phyloP scores from a whole-genome alignment of 192 early-diverging fungal species.

The Entrophospora sp. region DNA sequence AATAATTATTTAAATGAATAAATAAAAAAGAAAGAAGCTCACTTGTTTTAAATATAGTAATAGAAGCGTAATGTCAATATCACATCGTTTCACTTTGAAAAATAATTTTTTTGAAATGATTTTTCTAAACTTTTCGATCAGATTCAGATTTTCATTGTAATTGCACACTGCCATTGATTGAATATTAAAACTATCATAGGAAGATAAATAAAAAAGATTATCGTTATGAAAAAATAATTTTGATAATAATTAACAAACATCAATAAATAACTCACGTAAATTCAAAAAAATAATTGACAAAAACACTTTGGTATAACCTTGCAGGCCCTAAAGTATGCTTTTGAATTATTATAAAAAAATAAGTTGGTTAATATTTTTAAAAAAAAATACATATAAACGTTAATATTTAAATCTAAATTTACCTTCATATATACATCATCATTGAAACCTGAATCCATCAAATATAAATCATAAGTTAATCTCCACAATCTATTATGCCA shows the following conservation, averaged over 20 bases:
- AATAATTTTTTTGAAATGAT: neutral
- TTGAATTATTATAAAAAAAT: neutral
- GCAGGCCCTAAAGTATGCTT: conserved; percentile 5
- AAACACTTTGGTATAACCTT: conserved; percentile 15
- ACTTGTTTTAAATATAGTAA: conserved; percentile 4
- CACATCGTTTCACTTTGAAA: neutral
- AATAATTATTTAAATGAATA: neutral
- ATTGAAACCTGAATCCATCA: conserved; percentile 37
- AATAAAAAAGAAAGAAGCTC: too few relatives aligned
- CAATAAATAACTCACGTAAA: conserved; percentile 3
- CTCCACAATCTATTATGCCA: conserved; percentile 50
- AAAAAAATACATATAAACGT: too few relatives aligned
- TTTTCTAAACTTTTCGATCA: conserved; percentile 18
- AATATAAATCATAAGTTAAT: too few relatives aligned
- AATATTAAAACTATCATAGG: conserved; percentile 16
- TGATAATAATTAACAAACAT: too few relatives aligned
- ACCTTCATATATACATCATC: conserved; percentile 11
- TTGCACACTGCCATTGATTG: conserved; percentile 24
- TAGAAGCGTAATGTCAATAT: neutral
- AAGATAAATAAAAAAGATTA: neutral
- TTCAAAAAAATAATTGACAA: conserved; percentile 4
- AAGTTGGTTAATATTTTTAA: too few relatives aligned
- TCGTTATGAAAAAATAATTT: neutral
- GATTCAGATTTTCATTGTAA: conserved; percentile 10
- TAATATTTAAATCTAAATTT: too few relatives aligned